Percentiles rank a stretch among this genome's conserved stretches.
Conservation (phyloP, 1,139 yeast genomes). For the Geotrichum fermentans region DNA sequence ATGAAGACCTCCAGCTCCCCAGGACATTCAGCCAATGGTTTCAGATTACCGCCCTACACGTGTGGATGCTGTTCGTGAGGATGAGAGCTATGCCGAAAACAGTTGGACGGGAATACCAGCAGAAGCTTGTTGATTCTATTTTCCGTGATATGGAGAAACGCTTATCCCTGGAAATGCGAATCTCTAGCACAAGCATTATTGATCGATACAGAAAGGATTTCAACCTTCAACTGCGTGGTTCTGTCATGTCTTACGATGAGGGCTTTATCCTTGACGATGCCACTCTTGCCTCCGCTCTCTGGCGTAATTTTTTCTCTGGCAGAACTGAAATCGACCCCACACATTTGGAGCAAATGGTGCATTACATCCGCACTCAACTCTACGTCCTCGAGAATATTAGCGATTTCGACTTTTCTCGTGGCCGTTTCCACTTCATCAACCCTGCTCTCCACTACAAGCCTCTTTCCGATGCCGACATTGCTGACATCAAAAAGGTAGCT, state of each 20-base stretch:
- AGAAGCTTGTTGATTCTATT: conserved; percentile 80
- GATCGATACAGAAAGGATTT: conserved; percentile 86
- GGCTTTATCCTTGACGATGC: conserved; percentile 80
- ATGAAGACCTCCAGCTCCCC: conserved; percentile 76
- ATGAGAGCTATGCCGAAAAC: conserved; percentile 95
- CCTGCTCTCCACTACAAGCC: conserved; percentile 76
- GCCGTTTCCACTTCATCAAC: conserved; percentile 79
- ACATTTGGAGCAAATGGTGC: conserved; percentile 80
- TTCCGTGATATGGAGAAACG: conserved; percentile 87
- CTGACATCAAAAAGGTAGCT: conserved; percentile 23
- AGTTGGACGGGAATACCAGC: conserved; percentile 85
- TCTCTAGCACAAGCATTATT: conserved; percentile 75
- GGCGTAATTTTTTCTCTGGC: conserved; percentile 65
- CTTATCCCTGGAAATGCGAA: conserved; percentile 78
- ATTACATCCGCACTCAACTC: conserved; percentile 82
- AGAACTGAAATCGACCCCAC: conserved; percentile 75
- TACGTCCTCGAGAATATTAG: conserved; percentile 79
- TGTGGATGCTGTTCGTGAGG: conserved; percentile 89
- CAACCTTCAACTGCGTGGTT: conserved; percentile 84
- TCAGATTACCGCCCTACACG: conserved; percentile 83
- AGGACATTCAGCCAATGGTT: conserved; percentile 91
- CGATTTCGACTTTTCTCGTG: conserved; percentile 90
- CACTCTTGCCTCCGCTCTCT: conserved; percentile 75
- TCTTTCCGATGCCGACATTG: conserved; percentile 42
- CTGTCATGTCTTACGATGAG: conserved; percentile 88